Conservation (phyloP, 345 rosid species). For the Brassica cretica region DNA sequence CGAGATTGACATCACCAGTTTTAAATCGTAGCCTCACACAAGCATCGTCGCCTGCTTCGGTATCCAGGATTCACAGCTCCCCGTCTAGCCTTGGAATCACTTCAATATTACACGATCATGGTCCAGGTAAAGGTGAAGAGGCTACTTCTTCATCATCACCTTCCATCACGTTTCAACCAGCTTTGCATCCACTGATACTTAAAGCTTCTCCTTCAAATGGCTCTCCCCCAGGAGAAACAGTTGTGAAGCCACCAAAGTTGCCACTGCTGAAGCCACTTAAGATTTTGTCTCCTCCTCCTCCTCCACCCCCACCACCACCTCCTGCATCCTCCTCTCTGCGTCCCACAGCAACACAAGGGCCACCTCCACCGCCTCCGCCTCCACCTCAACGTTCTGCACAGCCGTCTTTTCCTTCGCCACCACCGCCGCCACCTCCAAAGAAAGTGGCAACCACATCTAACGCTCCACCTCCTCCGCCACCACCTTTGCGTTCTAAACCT, state of each 20-base stretch:
- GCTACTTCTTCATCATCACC: constrained; percentile 33
- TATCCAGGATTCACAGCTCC: constrained; percentile 56
- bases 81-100: constrained; percentile 69
- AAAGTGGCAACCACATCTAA: constrained; percentile 20
- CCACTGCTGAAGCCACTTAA: constrained; percentile 23
- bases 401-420: constrained; percentile 32
- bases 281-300: constrained; percentile 32
- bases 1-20: constrained; percentile 49
- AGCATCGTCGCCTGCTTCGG: constrained; percentile 53
- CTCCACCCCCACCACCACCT: constrained; percentile 19
- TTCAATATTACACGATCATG: constrained; percentile 73
- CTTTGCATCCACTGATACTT: constrained; percentile 28
- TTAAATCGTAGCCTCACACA: constrained; percentile 41
- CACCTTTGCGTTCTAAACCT: constrained; percentile 39
- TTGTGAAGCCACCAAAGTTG: constrained; percentile 23
- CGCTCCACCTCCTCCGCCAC: constrained; percentile 60
- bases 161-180: constrained; percentile 22
- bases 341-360: constrained; percentile 24
- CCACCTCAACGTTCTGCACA: constrained; percentile 31
- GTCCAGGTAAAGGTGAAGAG: constrained; percentile 48
- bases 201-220: constrained; percentile 24
- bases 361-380: constrained; percentile 31
- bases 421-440: constrained; percentile 40
- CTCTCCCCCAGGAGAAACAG: constrained; percentile 19
- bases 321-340: constrained; percentile 20